These are phyloP conservation scores for Mixia osmundae DNA, from an alignment of 1,284 basidiomycete genomes.

Conservation along the genomic window DNA sequence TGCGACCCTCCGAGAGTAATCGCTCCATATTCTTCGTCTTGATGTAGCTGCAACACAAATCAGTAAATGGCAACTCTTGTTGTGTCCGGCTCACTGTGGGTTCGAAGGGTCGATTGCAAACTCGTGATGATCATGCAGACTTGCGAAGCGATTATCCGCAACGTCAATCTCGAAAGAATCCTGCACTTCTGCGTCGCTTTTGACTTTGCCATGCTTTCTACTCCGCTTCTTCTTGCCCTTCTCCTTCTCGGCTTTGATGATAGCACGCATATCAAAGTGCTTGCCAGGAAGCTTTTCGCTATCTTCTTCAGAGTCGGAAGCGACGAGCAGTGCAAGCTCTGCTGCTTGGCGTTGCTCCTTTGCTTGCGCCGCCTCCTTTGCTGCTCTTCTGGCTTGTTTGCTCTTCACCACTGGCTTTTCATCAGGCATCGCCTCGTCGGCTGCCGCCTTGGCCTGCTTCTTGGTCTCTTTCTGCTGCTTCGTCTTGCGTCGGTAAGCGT, in stretches of 20 bases:
- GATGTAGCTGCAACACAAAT: constrained; percentile 37
- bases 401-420: constrained; percentile 12
- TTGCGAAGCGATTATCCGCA: constrained; percentile 67
- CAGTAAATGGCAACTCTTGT: constrained; percentile 1
- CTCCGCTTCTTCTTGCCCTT: constrained; percentile 28
- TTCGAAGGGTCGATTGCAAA: constrained; percentile 93
- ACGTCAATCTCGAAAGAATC: constrained; percentile 53
- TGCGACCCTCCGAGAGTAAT: constrained; percentile 35
- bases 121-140: constrained; percentile 64
- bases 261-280: constrained; percentile 80
- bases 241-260: constrained; percentile 57
- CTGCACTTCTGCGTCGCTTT: constrained; percentile 27
- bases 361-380: constrained; percentile 13
- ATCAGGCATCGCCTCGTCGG: constrained; percentile 2
- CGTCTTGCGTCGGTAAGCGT: constrained; percentile 8
- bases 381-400: constrained; percentile 19
- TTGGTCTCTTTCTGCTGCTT: constrained; percentile 6
- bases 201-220: constrained; percentile 25
- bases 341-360: constrained; percentile 21
- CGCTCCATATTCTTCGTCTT: constrained; percentile 70
- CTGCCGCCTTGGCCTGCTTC: constrained; percentile 5
- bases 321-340: constrained; percentile 40
- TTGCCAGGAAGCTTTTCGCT: constrained; percentile 27
- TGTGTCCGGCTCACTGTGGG: constrained; percentile 43
- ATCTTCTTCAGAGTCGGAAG: constrained; percentile 28